Evolutionary conservation across 495 filamentous ascomycete species (phyloP), one percentile per base, ranked within the genome.

Genomic region (Trichoderma reesei): DNA sequence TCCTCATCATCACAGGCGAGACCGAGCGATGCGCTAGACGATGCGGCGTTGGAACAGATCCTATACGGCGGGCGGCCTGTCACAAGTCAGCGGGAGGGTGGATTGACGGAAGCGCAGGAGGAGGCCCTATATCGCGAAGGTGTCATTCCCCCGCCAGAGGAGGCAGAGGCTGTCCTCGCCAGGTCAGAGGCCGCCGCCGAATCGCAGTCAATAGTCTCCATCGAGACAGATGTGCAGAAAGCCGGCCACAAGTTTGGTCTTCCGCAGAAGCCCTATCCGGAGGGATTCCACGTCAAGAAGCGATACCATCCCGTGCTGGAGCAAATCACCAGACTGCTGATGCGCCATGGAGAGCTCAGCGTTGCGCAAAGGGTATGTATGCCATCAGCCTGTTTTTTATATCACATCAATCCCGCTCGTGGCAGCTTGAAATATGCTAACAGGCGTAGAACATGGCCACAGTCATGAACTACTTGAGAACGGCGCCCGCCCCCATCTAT

Each of bases 301-400:
- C 83, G 94, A 63, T 95, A 97, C 72, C 87, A 95, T 69, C 82
- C 89, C 3, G 73, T 97, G 31, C 76, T 98, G 39, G 77, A 86
- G 54, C 94, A 96, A 78, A 80, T 97, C 67, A 96, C 90, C 18
- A 92, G 91, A 74, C 81, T 96, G 63, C 66, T 98, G 62, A 98
- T 98, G 93, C 77, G 79, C 66, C 82, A 96, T 76, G 94, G 94
- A 59, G 96, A 96, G 75, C 79, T 92, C 70, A 84, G 85, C 69
- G 79, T 80, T 74, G 92, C 91, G 26, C 89, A 96, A 73, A 86
- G 86, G 82, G 91, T 96, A 82, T 56, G 83, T 69, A 82, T 56
- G 83, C 68, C 66, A 16, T 62, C 68, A 67, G 69, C 9, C 20
- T 38, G 14, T 44, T 14, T 33, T 14, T 66, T 61, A 65, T 31